A percentile compares a stretch with the other conserved stretches of the same genome.
Conservation (phyloP, 2,329 filamentous ascomycete species). For the Cladosporium oxysporum region DNA sequence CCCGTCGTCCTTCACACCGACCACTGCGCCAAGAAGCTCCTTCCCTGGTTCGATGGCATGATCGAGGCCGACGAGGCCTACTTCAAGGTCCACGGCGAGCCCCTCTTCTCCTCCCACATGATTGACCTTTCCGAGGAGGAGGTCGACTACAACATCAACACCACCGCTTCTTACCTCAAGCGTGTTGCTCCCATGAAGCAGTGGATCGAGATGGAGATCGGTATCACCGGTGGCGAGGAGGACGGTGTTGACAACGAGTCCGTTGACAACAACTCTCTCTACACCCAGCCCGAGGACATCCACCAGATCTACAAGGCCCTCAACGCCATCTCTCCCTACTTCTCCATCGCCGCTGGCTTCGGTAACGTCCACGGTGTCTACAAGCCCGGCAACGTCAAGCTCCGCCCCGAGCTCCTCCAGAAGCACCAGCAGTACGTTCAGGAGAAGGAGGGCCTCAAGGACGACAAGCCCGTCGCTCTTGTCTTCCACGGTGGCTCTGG, state of each 20-base stretch:
- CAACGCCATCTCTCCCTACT: constrained; percentile 85
- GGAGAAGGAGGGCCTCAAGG: constrained; percentile 69
- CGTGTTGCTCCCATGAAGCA: constrained; percentile 95
- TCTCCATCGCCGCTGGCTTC: constrained; percentile 97
- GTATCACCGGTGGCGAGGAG: constrained; percentile 95
- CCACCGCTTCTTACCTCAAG: constrained; percentile 90
- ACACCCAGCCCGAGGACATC: constrained; percentile 98
- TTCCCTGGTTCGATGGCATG: constrained; percentile 97
- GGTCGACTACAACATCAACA: constrained; percentile 87
- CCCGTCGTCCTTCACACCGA: constrained; percentile 95
- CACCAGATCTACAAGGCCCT: constrained; percentile 87
- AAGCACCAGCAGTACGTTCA: constrained; percentile 96
- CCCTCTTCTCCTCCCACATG: constrained; percentile 97
- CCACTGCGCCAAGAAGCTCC: constrained; percentile 99
- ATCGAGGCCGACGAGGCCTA: constrained; percentile 89
- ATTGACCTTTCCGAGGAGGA: constrained; percentile 94
- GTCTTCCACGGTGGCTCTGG: constrained; percentile 99
- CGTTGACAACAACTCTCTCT: constrained; percentile 94
- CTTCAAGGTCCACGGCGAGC: constrained; percentile 91
- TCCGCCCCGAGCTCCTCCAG: constrained; percentile 90
- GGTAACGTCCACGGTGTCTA: constrained; percentile 99
- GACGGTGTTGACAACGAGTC: constrained; percentile 98
- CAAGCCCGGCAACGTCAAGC: constrained; percentile 95
- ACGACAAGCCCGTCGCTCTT: constrained; percentile 94
- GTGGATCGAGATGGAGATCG: constrained; percentile 98